These are phyloP conservation scores for Pistacia atlantica DNA, from an alignment of 345 rosid genomes.

Conservation along the genomic window DNA sequence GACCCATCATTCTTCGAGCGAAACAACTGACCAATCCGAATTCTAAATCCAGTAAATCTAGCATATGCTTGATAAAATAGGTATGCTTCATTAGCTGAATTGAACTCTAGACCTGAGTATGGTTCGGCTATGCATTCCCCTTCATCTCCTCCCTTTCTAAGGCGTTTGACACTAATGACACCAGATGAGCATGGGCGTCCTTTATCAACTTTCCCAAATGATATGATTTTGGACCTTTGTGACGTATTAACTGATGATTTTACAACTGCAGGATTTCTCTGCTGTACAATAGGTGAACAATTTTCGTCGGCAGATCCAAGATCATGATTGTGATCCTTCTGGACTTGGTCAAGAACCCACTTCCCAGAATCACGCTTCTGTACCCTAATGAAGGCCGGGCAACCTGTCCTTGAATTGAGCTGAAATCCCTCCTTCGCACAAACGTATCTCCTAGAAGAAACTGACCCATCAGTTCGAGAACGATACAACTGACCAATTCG, in stretches of 20 bases:
- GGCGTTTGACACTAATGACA: slow-evolving; percentile 51
- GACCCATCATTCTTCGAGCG: slow-evolving; percentile 84
- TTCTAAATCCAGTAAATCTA: slow-evolving; percentile 67
- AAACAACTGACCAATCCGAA: slow-evolving; percentile 89
- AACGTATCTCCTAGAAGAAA: slow-evolving; percentile 79
- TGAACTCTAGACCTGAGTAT: slow-evolving; percentile 66
- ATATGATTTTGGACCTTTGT: slow-evolving; percentile 53
- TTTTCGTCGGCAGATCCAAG: slow-evolving; percentile 46
- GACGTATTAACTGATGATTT: slow-evolving; percentile 42
- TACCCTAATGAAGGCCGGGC: slow-evolving; percentile 89
- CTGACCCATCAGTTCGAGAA: slow-evolving; percentile 83
- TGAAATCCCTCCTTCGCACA: slow-evolving; percentile 94
- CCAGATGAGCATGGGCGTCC: slow-evolving; percentile 52
- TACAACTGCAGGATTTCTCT: slow-evolving; percentile 40
- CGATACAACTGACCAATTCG: slow-evolving; percentile 88
- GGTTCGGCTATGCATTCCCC: slow-evolving; percentile 53
- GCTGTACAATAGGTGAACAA: slow-evolving; percentile 30
- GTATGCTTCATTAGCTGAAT: slow-evolving; percentile 80
- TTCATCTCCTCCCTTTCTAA: slow-evolving; percentile 51
- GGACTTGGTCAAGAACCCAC: slow-evolving; percentile 86
- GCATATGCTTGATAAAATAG: slow-evolving; percentile 72
- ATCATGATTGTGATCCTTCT: slow-evolving; percentile 88
- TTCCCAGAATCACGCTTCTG: slow-evolving; percentile 77
- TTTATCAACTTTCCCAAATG: slow-evolving; percentile 44
- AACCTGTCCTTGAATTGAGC: slow-evolving; percentile 80